phyloP scores from a whole-genome alignment of 495 filamentous ascomycete genomes.

The Penicillium psychrofluorescens region DNA sequence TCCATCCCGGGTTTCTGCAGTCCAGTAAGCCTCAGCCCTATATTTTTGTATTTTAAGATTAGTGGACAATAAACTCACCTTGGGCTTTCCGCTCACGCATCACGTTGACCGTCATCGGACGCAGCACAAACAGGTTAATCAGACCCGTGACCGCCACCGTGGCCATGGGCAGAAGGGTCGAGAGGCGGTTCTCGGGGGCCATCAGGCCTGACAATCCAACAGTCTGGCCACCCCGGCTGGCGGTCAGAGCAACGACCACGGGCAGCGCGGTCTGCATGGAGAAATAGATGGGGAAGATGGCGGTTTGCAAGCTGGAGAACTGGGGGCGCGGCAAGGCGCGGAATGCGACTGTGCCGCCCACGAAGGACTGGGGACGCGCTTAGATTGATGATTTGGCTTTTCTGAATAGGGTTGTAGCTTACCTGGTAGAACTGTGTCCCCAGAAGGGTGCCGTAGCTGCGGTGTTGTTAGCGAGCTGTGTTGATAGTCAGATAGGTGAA shows the following conservation, averaged over 20 bases:
- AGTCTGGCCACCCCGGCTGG: slow-evolving; percentile 43
- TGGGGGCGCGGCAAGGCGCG: slow-evolving; percentile 66
- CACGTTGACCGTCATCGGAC: slow-evolving; percentile 62
- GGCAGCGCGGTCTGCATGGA: slow-evolving; percentile 69
- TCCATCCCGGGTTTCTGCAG: slow-evolving; percentile 64
- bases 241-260: slow-evolving; percentile 69
- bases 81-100: slow-evolving; percentile 72
- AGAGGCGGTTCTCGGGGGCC: slow-evolving; percentile 46
- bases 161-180: slow-evolving; percentile 57
- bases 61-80: slow-evolving; percentile 39
- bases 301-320: slow-evolving; percentile 70
- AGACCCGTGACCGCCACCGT: slow-evolving; percentile 56
- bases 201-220: slow-evolving; percentile 49
- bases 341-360: slow-evolving; percentile 69
- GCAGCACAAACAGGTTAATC: slow-evolving; percentile 58
- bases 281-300: slow-evolving; percentile 84
- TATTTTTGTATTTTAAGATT: not conserved
- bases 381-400: not conserved
- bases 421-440: slow-evolving; percentile 77
- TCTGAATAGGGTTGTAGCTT: not conserved
- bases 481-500: slow-evolving; percentile 1
- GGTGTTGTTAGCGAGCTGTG: slow-evolving; percentile 15
- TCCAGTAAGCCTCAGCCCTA: not conserved
- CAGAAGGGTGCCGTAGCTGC: slow-evolving; percentile 71
- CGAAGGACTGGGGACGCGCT: slow-evolving; percentile 54